Base-by-base conservation (phyloP, 2,329 filamentous ascomycete species). In the Neonectria magnoliae region DNA sequence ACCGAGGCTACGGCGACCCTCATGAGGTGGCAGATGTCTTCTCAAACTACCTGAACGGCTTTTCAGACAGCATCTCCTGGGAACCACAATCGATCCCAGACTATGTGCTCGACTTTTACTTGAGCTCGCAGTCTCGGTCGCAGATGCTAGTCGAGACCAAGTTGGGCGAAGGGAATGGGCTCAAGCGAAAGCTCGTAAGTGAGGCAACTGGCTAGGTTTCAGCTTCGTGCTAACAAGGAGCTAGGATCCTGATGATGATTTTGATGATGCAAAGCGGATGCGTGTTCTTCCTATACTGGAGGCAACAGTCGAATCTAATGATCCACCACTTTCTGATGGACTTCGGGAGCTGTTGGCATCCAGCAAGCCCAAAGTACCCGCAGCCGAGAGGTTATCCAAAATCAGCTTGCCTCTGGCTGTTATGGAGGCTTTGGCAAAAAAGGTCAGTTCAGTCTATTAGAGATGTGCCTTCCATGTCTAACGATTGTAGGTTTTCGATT, bases 181-280 rank as follows among this genome's bases (percentile, higher is more conserved):
- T 81, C 16, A 88, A 88, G 69, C 83, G 85, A 36, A 83, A 82
- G 66, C 75, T 81, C 61, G 84, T 86, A 76, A 80, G 83, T 73
- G 7, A 42, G 16, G 5, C 45, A 14, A 56, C 31, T 10, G 27
- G 5, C 48, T 10, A 14, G 44, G 10, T 14, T 14, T 27, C 47
- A 10, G 5, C 11, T 54, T 29, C 41, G 27, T 45, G 14, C 25
- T 50, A 16, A 55, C 16, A 52, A 69, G 51, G 70, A 18, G 1
- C 3, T 31, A 62, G 60, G 62, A 68, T 62, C 50, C 53, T 22
- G 70, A 81, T 58, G 70, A 79, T 31, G 79, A 81, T 25, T 76
- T 77, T 10, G 76, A 77, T 31, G 76, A 78, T 36, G 72, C 64
- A 6, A 79, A 76, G 60, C 73, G 76, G 33, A 67, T 72, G 57